A percentile compares a stretch with the other conserved stretches of the same genome.
These are phyloP conservation scores for Exophiala bonariae DNA, from an alignment of 2,329 filamentous ascomycete genomes.

Conservation along the genomic window DNA sequence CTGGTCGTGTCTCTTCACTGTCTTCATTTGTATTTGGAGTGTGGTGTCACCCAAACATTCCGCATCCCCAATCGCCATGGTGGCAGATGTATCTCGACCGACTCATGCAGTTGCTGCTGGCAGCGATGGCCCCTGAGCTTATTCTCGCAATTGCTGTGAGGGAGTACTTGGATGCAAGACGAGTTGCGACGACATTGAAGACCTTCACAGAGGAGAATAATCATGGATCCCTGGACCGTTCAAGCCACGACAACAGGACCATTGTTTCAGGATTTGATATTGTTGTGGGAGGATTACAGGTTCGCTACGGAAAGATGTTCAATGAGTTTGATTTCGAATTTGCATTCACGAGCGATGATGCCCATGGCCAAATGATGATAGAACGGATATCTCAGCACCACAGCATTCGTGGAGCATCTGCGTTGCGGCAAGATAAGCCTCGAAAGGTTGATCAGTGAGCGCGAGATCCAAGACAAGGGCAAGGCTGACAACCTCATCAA, in stretches of 20 bases:
- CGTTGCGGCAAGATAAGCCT: not conserved
- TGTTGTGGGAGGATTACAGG: not conserved
- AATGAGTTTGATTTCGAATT: not conserved
- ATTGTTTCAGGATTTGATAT: not conserved
- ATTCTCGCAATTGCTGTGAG: not conserved
- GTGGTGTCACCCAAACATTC: slow-evolving; percentile 14
- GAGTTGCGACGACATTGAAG: not conserved
- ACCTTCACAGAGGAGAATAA: not conserved
- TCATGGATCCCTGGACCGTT: not conserved
- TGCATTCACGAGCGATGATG: too few relatives aligned
- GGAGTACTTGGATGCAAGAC: not conserved
- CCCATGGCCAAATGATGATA: not conserved
- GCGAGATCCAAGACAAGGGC: not conserved
- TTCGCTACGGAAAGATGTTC: not conserved
- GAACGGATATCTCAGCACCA: not conserved
- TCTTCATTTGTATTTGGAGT: slow-evolving; percentile 25
- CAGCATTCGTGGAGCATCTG: not conserved
- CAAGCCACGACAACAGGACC: not conserved
- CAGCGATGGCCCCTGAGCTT: not conserved
- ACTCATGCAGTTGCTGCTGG: not conserved
- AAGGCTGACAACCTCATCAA: slow-evolving; percentile 21
- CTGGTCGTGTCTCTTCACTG: slow-evolving; percentile 21
- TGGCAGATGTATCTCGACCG: not conserved
- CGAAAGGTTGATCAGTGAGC: not conserved
- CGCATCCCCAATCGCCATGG: slow-evolving; percentile 3